Percentiles rank a stretch among this genome's conserved stretches.
phyloP scores from a whole-genome alignment of 129 eudicot genomes.

The carrot (Daucus carota) region DNA sequence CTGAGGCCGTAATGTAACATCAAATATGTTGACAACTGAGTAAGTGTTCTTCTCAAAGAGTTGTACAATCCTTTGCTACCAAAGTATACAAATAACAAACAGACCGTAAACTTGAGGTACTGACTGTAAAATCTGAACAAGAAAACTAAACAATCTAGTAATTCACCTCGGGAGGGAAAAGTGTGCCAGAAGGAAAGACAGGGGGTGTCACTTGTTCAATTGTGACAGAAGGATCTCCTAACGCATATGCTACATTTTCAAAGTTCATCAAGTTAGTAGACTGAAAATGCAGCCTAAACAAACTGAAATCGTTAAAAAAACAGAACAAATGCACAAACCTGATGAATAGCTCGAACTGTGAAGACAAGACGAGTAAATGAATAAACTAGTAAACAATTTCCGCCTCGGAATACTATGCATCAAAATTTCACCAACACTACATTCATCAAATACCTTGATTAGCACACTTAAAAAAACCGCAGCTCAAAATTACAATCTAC shows the following conservation, averaged over 20 bases:
- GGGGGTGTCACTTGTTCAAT: slow-evolving; percentile 93
- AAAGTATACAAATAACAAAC: slow-evolving; percentile 47
- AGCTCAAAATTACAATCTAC: neutral
- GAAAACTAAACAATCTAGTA: slow-evolving; percentile 9
- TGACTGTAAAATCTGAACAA: slow-evolving; percentile 17
- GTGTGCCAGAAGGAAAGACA: slow-evolving; percentile 63
- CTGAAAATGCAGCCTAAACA: neutral
- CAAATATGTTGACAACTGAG: slow-evolving; percentile 95
- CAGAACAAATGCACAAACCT: slow-evolving; percentile 49
- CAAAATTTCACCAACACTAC: slow-evolving; percentile 36
- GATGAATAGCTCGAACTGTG: slow-evolving; percentile 63
- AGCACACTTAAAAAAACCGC: neutral
- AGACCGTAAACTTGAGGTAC: slow-evolving; percentile 33
- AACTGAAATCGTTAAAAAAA: neutral
- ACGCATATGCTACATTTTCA: slow-evolving; percentile 59
- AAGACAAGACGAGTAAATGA: slow-evolving; percentile 36
- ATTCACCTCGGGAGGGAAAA: slow-evolving; percentile 89
- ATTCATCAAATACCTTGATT: slow-evolving; percentile 3
- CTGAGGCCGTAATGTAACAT: slow-evolving; percentile 93
- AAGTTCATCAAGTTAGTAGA: neutral
- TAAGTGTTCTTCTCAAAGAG: slow-evolving; percentile 91
- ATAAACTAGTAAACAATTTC: slow-evolving; percentile 45
- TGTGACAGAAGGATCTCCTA: slow-evolving; percentile 90
- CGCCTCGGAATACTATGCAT: slow-evolving; percentile 41
- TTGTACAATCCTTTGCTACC: slow-evolving; percentile 89